Conservation (phyloP, 108 stramenopile species). For the Licmophora abbreviata region DNA sequence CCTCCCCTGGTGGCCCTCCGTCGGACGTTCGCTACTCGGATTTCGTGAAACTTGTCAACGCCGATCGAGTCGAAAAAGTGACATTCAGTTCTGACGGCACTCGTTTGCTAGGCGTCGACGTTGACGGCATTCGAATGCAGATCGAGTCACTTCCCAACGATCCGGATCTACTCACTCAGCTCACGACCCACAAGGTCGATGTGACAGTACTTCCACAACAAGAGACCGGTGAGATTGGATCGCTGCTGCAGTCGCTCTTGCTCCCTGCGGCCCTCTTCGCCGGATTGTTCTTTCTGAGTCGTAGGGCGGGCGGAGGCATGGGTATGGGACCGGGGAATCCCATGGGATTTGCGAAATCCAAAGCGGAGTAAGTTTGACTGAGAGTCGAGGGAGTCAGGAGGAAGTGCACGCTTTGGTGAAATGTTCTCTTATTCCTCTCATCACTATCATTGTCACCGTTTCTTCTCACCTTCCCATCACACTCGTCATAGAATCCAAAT, state of each 20-base stretch:
- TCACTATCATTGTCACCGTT: no score
- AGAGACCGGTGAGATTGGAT: slow-evolving; percentile 68
- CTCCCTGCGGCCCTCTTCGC: slow-evolving; percentile 83
- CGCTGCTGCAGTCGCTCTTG: slow-evolving; percentile 73
- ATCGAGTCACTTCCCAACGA: slow-evolving; percentile 91
- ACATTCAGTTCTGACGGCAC: slow-evolving; percentile 72
- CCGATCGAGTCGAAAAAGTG: slow-evolving; percentile 50
- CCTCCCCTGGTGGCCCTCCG: no score
- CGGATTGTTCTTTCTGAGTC: slow-evolving; percentile 90
- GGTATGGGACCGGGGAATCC: slow-evolving; percentile 78
- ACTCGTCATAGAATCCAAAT: no score
- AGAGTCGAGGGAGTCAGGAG: no score
- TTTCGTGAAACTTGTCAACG: slow-evolving; percentile 45
- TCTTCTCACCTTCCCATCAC: no score
- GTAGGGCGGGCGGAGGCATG: slow-evolving; percentile 55
- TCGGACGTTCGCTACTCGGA: slow-evolving; percentile 50
- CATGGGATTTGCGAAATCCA: slow-evolving; percentile 83
- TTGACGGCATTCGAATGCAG: slow-evolving; percentile 81
- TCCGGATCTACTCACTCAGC: slow-evolving; percentile 83
- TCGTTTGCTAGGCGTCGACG: slow-evolving; percentile 69
- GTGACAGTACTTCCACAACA: slow-evolving; percentile 17
- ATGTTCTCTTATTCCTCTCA: no score
- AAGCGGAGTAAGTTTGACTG: no score
- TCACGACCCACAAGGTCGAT: slow-evolving; percentile 82
- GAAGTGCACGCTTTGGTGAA: no score